Evolutionary conservation across 2,329 filamentous ascomycete genomes (phyloP).

Genomic region (Parafenestella ontariensis): DNA sequence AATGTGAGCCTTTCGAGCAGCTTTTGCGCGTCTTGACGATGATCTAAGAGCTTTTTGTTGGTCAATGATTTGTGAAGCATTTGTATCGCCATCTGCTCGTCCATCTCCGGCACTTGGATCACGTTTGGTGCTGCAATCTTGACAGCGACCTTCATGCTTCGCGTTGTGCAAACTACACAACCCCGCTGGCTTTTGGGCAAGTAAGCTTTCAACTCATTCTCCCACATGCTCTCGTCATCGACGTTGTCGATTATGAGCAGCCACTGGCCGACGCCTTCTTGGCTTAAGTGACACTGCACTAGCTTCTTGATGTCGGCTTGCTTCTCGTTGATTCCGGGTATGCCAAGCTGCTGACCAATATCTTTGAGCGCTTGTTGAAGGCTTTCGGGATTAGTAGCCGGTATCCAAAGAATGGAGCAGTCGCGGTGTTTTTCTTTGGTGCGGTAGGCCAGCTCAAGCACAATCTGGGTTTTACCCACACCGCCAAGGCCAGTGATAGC

Average conservation of each 20-base stretch:
- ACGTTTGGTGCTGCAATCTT: neutral
- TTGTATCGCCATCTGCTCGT: neutral
- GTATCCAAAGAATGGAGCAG: conserved; percentile 24
- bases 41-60: neutral
- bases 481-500: conserved; percentile 17
- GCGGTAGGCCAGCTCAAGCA: conserved; percentile 30
- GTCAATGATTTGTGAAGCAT: neutral
- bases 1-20: conserved; percentile 35
- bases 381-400: conserved; percentile 19
- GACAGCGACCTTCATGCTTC: neutral
- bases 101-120: neutral
- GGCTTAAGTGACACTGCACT: neutral
- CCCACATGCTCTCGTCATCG: neutral
- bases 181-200: neutral
- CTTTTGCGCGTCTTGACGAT: neutral
- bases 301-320: neutral
- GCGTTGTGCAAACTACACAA: neutral
- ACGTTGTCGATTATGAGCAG: conserved; percentile 2
- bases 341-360: neutral
- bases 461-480: conserved; percentile 34
- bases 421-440: conserved; percentile 14
- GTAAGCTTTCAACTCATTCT: neutral
- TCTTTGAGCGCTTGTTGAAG: conserved; percentile 13
- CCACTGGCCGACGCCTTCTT: conserved; percentile 11
- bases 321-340: neutral